Percentiles rank a stretch among this genome's conserved stretches.
Conservation (phyloP, 306 rosid genomes). For the Vigna reflexopilosa region DNA sequence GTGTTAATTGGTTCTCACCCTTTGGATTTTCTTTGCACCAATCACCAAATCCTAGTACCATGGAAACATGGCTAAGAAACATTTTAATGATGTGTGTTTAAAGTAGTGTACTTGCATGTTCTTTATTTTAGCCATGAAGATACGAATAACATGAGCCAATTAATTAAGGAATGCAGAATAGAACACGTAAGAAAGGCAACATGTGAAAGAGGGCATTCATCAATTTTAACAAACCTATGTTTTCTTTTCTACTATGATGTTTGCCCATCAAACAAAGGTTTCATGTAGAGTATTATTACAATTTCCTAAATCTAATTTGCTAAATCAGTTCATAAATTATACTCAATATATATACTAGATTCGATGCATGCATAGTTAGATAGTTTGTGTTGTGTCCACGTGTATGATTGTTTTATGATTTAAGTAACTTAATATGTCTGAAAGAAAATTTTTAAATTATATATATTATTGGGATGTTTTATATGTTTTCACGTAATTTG, state of each 20-base stretch:
- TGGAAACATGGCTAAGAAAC: background rate
- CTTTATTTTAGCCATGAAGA: background rate
- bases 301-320: background rate
- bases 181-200: background rate
- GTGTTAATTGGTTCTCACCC: constrained; percentile 2
- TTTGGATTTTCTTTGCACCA: constrained; percentile 1
- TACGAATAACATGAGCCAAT: background rate
- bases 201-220: background rate
- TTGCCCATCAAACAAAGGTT: background rate
- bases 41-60: constrained; percentile 7
- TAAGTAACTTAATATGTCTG: too few species aligned
- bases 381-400: too few species aligned
- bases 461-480: too few species aligned
- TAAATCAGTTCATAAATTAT: background rate
- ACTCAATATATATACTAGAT: too few species aligned
- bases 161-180: background rate
- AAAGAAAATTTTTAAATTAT: too few species aligned
- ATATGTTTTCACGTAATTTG: too few species aligned
- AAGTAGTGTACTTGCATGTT: background rate
- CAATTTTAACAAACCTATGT: background rate
- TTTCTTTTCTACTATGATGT: background rate
- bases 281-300: too few species aligned
- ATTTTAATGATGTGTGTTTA: background rate
- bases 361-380: too few species aligned
- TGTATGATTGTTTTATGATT: too few species aligned